Evolutionary conservation across 2,329 filamentous ascomycete genomes (phyloP), one percentile per base, ranked within the genome.

Genomic region (Stagonosporopsis chrysanthemi): DNA sequence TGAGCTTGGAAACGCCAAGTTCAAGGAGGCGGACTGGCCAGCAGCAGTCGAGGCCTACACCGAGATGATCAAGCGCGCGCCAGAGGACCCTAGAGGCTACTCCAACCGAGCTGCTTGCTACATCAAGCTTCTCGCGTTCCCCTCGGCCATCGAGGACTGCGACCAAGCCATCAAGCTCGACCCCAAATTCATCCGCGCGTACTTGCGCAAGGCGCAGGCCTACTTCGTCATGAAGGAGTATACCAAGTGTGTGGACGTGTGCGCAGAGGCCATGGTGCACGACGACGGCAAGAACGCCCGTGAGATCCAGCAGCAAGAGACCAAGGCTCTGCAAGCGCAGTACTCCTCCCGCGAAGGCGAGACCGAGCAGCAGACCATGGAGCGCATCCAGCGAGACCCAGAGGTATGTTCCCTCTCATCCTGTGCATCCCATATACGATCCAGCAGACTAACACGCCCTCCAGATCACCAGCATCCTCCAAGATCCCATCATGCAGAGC

Each of bases 171-270:
- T 97, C 81, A 90, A 92, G 84, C 90, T 89, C 69, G 95, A 99
- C 71, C 85, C 90, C 56, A 90, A 89, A 73, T 99, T 99, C 78
- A 94, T 98, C 79, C 88, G 94, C 54, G 95, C 95, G 7, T 98
- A 98, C 79, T 90, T 99, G 69, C 90, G 95, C 75, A 98, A 97
- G 83, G 93, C 93, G 0, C 93, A 98, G 80, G 92, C 92, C 39
- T 91, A 94, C 78, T 92, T 95, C 67, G 92, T 92, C 69, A 99
- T 99, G 95, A 91, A 95, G 78, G 94, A 99, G 79, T 98, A 97
- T 83, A 97, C 89, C 78, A 94, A 93, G 77, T 96, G 91, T 74
- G 83, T 98, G 56, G 95, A 99, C 74, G 90, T 89, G 7, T 97
- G 93, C 80, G 86, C 86, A 36, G 91, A 92, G 74, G 95, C 96